Evolutionary conservation across 306 rosid species (phyloP).

Genomic region (Acacia confusa): DNA sequence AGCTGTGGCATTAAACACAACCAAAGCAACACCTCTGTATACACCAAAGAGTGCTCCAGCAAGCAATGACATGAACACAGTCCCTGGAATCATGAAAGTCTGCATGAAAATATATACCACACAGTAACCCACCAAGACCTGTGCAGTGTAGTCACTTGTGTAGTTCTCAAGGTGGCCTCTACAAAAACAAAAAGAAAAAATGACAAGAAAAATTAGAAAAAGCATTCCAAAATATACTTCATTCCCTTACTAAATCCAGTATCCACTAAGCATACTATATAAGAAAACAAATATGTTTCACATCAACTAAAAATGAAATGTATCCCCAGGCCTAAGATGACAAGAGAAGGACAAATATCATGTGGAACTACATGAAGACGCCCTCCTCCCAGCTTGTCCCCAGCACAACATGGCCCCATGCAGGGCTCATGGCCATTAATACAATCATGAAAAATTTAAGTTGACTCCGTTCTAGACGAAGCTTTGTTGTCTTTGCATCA

Average conservation of each 20-base stretch:
- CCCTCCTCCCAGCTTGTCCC: background rate
- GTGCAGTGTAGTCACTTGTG: constrained; percentile 98
- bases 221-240: constrained; percentile 21
- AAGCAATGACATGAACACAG: constrained; percentile 96
- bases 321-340: background rate
- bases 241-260: constrained; percentile 1
- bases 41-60: constrained; percentile 97
- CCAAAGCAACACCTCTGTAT: constrained; percentile 84
- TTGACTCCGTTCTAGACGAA: background rate
- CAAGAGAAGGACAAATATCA: background rate
- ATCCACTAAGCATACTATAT: background rate
- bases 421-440: background rate
- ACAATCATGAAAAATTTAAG: background rate
- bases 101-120: constrained; percentile 96
- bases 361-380: background rate
- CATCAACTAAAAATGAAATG: background rate
- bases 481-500: constrained; percentile 19
- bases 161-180: constrained; percentile 95
- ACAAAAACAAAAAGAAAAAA: constrained; percentile 27
- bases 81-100: constrained; percentile 99
- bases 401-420: background rate
- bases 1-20: constrained; percentile 86
- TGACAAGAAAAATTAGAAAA: background rate
- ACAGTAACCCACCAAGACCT: constrained; percentile 94
- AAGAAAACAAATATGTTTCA: background rate